Base-by-base conservation (phyloP, 108 stramenopile species). In the Stephanodiscus minutulus region DNA sequence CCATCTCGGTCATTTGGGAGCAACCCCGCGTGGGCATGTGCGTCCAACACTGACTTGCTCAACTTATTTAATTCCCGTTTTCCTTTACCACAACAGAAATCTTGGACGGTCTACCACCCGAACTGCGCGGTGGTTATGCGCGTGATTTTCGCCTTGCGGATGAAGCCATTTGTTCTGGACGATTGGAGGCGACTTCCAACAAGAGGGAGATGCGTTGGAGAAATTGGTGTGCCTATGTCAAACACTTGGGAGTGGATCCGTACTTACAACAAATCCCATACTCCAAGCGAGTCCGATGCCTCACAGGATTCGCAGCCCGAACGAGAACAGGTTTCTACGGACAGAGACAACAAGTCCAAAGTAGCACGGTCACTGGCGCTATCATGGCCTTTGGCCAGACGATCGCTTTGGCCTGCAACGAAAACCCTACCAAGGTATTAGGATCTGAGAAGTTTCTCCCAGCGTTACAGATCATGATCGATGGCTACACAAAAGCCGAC, bases 1-100 rank as follows among this genome's bases (percentile, higher is more conserved):
- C 11, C 11, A 1, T 77, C 68, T 3, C 39, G 68, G 0, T 77
- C 76, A 3, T 77, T 70, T 67, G 76, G 68, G 8, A 77, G 76
- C 39, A 43, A 49, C 4, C 54, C 76, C 6, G 21, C 64, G 35
- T 70, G 76, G 76, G 48, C 59, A 5, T 77, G 59, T 29, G 37
- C 18, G 27, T 49, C 39, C 27, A 27, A 70, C 3, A 35, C 0
- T 0, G 68, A 64, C 6, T 59, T 77, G 25, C 35, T 64, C 0
- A 35, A 15, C 0, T 35, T 70, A 5, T 77, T 64, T 33, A 70
- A 77, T 22, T 5, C 2, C 0, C 10, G 0, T 41, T 77, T 77
- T 27, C 63, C 76, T 0, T 17, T 77, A 5, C 76, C 76, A 0
- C 13, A 41, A 4, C 66, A 76, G 75, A 18, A 18, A n/a, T 68